Percentiles rank a stretch among this genome's conserved stretches.
These are phyloP conservation scores for Gossypium longicalyx DNA, from an alignment of 345 rosid genomes.

Conservation along the genomic window DNA sequence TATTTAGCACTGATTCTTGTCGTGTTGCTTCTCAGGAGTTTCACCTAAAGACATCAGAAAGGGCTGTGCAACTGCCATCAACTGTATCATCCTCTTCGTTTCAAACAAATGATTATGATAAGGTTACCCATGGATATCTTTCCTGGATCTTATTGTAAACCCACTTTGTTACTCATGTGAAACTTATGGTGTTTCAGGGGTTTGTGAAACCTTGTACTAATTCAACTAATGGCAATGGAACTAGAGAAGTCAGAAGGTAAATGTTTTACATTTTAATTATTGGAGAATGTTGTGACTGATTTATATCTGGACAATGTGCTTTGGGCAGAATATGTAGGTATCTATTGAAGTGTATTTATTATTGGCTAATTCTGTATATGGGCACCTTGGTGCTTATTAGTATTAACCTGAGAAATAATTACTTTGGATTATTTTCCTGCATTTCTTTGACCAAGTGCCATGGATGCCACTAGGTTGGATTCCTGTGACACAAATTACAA, in stretches of 20 bases:
- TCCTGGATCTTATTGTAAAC: background rate
- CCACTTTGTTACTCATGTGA: background rate
- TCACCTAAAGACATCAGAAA: constrained; percentile 75
- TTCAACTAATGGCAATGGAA: constrained; percentile 37
- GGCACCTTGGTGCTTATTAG: background rate
- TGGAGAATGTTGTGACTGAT: constrained; percentile 18
- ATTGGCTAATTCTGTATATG: background rate
- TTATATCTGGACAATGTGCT: background rate
- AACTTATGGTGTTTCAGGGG: constrained; percentile 36
- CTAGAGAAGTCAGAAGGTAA: constrained; percentile 52
- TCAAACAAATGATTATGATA: constrained; percentile 32
- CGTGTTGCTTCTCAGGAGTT: constrained; percentile 56
- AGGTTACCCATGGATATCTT: constrained; percentile 37
- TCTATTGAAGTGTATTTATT: background rate
- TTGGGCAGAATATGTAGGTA: background rate
- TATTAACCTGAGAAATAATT: background rate
- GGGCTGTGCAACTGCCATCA: constrained; percentile 75
- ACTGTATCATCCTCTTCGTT: constrained; percentile 40
- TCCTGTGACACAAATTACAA: constrained; percentile 25
- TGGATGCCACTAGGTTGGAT: constrained; percentile 23
- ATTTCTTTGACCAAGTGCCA: constrained; percentile 38
- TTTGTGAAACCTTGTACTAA: constrained; percentile 32
- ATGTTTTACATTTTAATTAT: background rate
- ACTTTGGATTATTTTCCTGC: constrained; percentile 10
- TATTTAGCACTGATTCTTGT: constrained; percentile 17